Evolutionary conservation across 345 rosid species (phyloP), one percentile per base, ranked within the genome.

Genomic region (Capsella bursapastoris): DNA sequence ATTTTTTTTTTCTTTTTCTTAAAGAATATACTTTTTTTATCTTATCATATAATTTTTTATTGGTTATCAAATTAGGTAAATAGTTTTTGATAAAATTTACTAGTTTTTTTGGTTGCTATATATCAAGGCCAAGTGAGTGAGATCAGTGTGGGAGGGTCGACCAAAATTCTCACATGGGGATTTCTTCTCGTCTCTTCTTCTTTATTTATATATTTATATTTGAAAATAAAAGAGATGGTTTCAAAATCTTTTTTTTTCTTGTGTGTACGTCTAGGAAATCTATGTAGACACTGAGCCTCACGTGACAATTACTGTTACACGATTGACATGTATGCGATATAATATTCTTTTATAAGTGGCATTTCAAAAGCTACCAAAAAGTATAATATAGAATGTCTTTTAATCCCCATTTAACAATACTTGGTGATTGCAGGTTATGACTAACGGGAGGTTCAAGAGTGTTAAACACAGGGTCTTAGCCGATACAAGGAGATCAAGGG

Each of bases 381-480:
- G 1, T 6, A 22, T 18, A 38, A 10, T 15, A 16, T 3, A 48
- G 25, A 48, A 22, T 38, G 29, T 43, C n/a, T 6, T 28, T 18
- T 13, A 32, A 38, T 50, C 28, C 25, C 8, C 37, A 34, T 34
- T 34, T 34, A 56, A 73, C 14, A 58, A 8, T 37, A 11, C 4
- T 3, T 6, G 29, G 71, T 78, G 44, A 25, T 43, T 76, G 71
- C 85, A 94, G 98, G 98, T 91, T 9, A 74, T 94, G 90, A 89
- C 97, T 3, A 94, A 94, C 56, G 95, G 98, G 64, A 85, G 90
- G 80, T 84, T 94, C 63, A 87, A 56, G 62, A 94, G 98, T 72
- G 97, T 94, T 76, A 91, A 82, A 79, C 98, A 94, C 22, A 86
- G 98, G 27, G 98, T 94, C 5, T 37, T 94, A 78, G 79, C 92